phyloP scores from a whole-genome alignment of 83 land plant species.

The Larix sibirica region DNA sequence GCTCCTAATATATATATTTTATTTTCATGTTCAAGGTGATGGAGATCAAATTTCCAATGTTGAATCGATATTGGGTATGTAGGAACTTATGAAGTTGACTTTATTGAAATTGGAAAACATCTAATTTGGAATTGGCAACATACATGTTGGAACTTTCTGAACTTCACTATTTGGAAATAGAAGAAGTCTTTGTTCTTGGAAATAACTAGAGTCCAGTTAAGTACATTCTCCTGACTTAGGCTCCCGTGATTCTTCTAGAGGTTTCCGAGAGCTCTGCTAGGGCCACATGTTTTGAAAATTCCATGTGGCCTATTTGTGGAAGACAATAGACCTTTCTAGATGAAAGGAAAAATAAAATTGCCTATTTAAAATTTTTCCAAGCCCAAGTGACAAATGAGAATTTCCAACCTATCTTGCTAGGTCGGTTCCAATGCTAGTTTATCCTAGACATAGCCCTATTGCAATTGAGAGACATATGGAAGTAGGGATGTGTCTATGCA shows the following conservation, averaged over 20 bases:
- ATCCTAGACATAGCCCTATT: background rate
- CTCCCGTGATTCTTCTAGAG: too few species aligned
- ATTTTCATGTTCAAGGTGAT: slow-evolving; percentile 20
- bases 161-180: too few species aligned
- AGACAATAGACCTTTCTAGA: background rate
- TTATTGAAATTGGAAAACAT: background rate
- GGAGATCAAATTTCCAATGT: slow-evolving; percentile 38
- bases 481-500: background rate
- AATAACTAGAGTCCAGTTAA: too few species aligned
- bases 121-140: too few species aligned
- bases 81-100: background rate
- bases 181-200: too few species aligned
- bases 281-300: too few species aligned
- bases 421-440: too few species aligned
- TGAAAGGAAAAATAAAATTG: too few species aligned
- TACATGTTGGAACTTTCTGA: too few species aligned
- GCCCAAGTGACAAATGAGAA: background rate
- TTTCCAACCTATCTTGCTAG: background rate
- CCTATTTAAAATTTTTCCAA: background rate
- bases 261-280: too few species aligned
- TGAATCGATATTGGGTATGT: slow-evolving; percentile 27
- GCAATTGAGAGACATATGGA: background rate
- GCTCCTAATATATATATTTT: background rate
- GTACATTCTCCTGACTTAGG: too few species aligned
- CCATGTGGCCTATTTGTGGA: background rate